Evolutionary conservation across 345 rosid species (phyloP), one percentile per base, ranked within the genome.

Genomic region (Trapa incisa): DNA sequence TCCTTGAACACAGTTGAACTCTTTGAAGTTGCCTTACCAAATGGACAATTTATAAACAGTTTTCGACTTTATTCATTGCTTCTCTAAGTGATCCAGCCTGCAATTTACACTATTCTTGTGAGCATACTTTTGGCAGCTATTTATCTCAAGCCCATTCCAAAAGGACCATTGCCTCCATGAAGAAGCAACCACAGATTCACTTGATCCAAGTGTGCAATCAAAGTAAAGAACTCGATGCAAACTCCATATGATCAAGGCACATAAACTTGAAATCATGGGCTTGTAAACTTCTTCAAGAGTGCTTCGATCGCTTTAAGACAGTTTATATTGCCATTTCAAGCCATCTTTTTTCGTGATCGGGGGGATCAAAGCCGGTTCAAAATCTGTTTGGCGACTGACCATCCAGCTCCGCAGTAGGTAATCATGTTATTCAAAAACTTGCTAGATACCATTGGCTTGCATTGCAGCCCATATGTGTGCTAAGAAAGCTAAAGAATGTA

Each of bases 181-280:
- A 29, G 63, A 58, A 58, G 63, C 63, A 32, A 58, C 10, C 15
- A 0, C 15, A 58, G 16, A 33, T 11, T 35, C 16, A 8, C 63
- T 58, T 58, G 10, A 35, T 22, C 29, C 32, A 32, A 58, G 63
- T 58, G 37, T 58, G 13, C 37, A 58, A 8, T 58, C 37, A 3
- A 58, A 58, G 63, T 58, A 58, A 58, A 58, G 63, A 58, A 58
- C 37, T 32, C 4, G 63, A 58, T 58, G 63, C 63, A 58, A 11
- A 45, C 16, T 58, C 33, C 39, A 38, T 12, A 29, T 56, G 12
- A 29, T 48, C 13, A 11, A 41, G 37, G 16, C 29, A 45, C 50
- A 58, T 37, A 58, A 36, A 58, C 32, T 38, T 9, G 32, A 58
- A 58, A 58, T 32, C 38, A 2, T 11, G 37, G 63, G 16, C 16